Conservation (phyloP, 2,329 filamentous ascomycete species). For the Botrytis byssoidea region DNA sequence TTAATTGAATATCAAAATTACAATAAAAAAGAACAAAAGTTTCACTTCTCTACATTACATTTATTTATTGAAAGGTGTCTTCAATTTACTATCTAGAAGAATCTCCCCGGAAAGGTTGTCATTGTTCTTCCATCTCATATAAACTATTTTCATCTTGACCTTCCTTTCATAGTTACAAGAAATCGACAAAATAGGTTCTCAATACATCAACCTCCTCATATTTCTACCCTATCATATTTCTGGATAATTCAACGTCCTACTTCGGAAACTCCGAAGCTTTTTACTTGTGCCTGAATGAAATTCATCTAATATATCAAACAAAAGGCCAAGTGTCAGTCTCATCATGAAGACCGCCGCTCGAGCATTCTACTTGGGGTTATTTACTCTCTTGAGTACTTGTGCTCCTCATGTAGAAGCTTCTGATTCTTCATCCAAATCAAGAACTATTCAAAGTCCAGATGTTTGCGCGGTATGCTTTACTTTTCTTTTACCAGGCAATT, state of each 20-base stretch:
- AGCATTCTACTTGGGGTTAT: conserved; percentile 61
- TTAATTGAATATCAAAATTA: neutral
- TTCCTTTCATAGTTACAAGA: conserved; percentile 14
- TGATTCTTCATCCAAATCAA: conserved; percentile 32
- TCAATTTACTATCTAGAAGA: neutral
- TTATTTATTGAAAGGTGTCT: neutral
- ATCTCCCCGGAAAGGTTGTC: neutral
- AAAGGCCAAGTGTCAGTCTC: conserved; percentile 29
- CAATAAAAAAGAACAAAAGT: neutral
- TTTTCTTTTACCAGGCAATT: conserved; percentile 34
- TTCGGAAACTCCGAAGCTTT: neutral
- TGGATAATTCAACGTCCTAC: neutral
- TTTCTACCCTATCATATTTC: neutral
- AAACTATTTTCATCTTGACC: conserved; percentile 12
- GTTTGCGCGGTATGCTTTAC: conserved; percentile 41
- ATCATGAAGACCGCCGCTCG: conserved; percentile 53
- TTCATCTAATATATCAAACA: conserved; percentile 8
- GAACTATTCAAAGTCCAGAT: conserved; percentile 41
- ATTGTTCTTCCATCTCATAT: neutral
- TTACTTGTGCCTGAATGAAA: neutral
- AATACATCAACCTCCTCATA: conserved; percentile 3
- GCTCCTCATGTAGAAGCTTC: conserved; percentile 44
- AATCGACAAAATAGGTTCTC: conserved; percentile 2
- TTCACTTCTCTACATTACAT: neutral
- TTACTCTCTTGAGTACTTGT: conserved; percentile 53